These are phyloP conservation scores for Arthrocladium fulminans DNA, from an alignment of 2,329 filamentous ascomycete species.

Conservation along the genomic window DNA sequence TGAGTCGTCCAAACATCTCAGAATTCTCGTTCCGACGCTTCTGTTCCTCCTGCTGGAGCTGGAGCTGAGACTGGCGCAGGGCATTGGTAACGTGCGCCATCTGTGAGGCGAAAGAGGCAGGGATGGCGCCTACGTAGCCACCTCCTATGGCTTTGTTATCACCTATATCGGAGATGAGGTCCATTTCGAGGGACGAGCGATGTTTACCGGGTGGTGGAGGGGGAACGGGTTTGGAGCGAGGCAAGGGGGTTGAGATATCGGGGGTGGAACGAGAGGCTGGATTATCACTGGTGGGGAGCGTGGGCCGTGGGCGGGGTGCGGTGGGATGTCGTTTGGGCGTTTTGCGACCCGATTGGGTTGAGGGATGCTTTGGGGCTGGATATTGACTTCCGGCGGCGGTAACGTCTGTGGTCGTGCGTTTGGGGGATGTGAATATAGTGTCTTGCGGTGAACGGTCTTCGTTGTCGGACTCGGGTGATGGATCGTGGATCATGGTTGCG, in stretches of 20 bases:
- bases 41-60: constrained; percentile 32
- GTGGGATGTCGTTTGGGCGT: constrained; percentile 33
- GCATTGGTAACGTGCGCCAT: constrained; percentile 64
- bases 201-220: constrained; percentile 44
- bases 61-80: constrained; percentile 37
- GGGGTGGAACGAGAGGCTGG: constrained; percentile 45
- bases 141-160: constrained; percentile 53
- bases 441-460: constrained; percentile 13
- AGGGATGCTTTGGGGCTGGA: constrained; percentile 27
- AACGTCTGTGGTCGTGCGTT: background rate
- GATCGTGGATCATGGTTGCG: constrained; percentile 77
- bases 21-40: constrained; percentile 33
- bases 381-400: constrained; percentile 29
- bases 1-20: constrained; percentile 67
- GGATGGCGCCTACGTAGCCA: constrained; percentile 53
- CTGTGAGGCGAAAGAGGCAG: constrained; percentile 72
- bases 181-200: constrained; percentile 49
- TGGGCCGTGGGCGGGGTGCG: constrained; percentile 38
- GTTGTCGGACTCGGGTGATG: constrained; percentile 35
- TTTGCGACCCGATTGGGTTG: constrained; percentile 27
- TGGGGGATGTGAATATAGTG: constrained; percentile 1
- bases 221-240: constrained; percentile 21
- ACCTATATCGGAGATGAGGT: constrained; percentile 64
- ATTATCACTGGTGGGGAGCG: constrained; percentile 43
- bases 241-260: constrained; percentile 43